Evolutionary conservation across 78 protist species (phyloP), one percentile per base, ranked within the genome.

Genomic region (Dictyostelium purpureum): DNA sequence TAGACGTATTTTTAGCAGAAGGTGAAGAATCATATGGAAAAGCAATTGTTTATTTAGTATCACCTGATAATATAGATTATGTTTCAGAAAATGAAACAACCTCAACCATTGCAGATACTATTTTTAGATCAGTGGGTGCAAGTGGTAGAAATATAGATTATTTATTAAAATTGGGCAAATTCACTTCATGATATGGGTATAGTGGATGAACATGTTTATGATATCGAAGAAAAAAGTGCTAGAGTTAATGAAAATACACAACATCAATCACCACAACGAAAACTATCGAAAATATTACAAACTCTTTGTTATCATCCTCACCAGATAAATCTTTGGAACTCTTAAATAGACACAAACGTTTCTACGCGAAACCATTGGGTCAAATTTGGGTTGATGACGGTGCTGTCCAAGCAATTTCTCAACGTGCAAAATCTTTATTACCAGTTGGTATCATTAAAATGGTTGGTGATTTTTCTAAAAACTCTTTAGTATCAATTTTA

Each of bases 91-190:
- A n/a, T n/a, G 88, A 56, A n/a, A 43, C 93, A 4, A 67, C 51
- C 16, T 71, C 51, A 0, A 89, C 87, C n/a, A 79, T 71, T 21
- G 96, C 96, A 6, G 10, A 21, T 6, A 79, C 61, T 38, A 93
- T 93, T 11, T 78, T 80, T 33, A 54, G 45, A 57, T 74, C 94
- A 9, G 66, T 81, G 0, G 96, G 96, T 6, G 94, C 96, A 49
- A 63, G 81, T 38, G 96, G 96, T 2, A 43, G 94, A 66, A 93
- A 93, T 38, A 33, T 69, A 5, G 96, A 93, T 54, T 93, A 93
- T 47, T 70, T 93, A 24, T 28, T 88, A 2, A 61, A 65, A 16
- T 76, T 93, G 14, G n/a, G 96, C 93, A 10, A 65, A 43, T 14
- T 65, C 79, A 12, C 38, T 93, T 2, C 70, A 67, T 51, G 70